Percentiles rank a stretch among this genome's conserved stretches.
phyloP scores from a whole-genome alignment of 768 basidiomycete genomes.

The Hygrocybe punicea region DNA sequence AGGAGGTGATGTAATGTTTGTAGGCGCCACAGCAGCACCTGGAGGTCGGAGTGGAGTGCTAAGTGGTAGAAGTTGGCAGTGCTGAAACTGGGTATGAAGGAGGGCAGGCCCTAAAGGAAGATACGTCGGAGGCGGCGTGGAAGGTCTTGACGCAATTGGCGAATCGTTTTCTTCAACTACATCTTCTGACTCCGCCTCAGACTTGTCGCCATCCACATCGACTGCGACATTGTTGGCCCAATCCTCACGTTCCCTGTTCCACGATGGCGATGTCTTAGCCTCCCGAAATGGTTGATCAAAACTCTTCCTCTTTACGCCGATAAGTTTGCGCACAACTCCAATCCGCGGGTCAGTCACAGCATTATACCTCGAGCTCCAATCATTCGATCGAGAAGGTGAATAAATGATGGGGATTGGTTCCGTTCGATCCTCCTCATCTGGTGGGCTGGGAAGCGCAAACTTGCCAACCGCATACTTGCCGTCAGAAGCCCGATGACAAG shows the following conservation, averaged over 20 bases:
- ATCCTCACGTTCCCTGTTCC: conserved; percentile 48
- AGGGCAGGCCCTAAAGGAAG: conserved; percentile 68
- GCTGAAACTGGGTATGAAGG: conserved; percentile 65
- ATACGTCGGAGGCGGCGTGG: conserved; percentile 69
- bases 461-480: conserved; percentile 75
- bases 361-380: conserved; percentile 55
- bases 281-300: conserved; percentile 36
- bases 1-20: conserved; percentile 39
- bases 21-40: conserved; percentile 48
- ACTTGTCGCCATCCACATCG: conserved; percentile 31
- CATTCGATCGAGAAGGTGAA: conserved; percentile 16
- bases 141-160: conserved; percentile 48
- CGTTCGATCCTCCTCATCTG: conserved; percentile 46
- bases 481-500: conserved; percentile 59
- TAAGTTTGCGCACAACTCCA: conserved; percentile 62
- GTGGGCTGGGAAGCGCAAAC: conserved; percentile 65
- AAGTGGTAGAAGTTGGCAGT: conserved; percentile 57
- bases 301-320: conserved; percentile 66
- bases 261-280: conserved; percentile 37
- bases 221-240: conserved; percentile 43
- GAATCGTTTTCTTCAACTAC: conserved; percentile 38
- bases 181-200: conserved; percentile 39
- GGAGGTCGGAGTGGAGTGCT: conserved; percentile 60
- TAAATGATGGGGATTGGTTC: conserved; percentile 21
- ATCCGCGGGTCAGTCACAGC: conserved; percentile 69